Conservation (phyloP, 2,329 filamentous ascomycete genomes). For the Fusarium citri region DNA sequence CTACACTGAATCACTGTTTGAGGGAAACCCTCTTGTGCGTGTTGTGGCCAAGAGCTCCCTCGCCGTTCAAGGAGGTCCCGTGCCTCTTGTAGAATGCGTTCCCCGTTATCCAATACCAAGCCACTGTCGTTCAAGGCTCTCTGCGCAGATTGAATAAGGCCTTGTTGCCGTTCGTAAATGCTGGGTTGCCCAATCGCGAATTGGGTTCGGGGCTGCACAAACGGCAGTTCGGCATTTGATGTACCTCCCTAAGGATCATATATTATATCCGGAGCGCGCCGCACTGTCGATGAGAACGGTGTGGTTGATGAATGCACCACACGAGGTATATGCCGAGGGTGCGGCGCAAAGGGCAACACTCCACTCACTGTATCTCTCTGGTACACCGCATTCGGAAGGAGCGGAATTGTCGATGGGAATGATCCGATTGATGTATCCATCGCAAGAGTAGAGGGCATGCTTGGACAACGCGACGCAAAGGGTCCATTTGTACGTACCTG, state of each 20-base stretch:
- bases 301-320: too few relatives aligned
- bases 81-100: accelerated
- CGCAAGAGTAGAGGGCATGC: not conserved
- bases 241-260: not conserved
- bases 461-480: not conserved
- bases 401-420: not conserved
- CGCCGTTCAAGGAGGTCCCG: too few relatives aligned
- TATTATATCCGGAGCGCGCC: too few relatives aligned
- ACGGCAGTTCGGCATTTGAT: not conserved
- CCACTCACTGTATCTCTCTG: too few relatives aligned
- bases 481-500: not conserved
- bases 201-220: not conserved
- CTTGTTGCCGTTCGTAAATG: not conserved
- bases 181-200: not conserved
- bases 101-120: not conserved
- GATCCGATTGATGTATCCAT: not conserved
- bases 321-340: too few relatives aligned
- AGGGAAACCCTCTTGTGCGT: not conserved
- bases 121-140: not conserved
- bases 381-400: not conserved
- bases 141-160: not conserved
- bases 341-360: not conserved
- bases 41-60: not conserved
- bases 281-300: too few relatives aligned
- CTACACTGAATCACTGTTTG: not conserved